Evolutionary conservation across 192 early-diverging fungal genomes (phyloP).

Genomic region (Funneliformis geosporum): DNA sequence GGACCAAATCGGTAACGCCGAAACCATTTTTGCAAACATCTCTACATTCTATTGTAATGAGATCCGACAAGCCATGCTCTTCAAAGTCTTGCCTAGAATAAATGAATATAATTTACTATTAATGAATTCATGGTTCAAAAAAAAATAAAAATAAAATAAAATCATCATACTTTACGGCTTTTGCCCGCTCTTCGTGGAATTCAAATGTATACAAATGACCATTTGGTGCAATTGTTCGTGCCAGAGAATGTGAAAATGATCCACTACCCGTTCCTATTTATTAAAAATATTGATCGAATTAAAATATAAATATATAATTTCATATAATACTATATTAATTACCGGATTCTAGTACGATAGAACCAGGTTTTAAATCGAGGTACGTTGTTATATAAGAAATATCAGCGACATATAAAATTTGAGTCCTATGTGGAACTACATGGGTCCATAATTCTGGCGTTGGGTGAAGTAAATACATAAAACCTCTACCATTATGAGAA

Average conservation of each 20-base stretch:
- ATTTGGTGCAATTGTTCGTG: conserved; percentile 79
- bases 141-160: neutral
- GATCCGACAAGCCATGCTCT: conserved; percentile 67
- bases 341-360: conserved; percentile 84
- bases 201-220: conserved; percentile 95
- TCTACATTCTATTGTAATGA: conserved; percentile 75
- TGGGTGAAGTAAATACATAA: conserved; percentile 83
- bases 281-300: neutral
- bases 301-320: neutral
- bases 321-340: conserved; percentile 16
- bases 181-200: conserved; percentile 81
- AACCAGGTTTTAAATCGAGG: conserved; percentile 85
- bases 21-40: conserved; percentile 93
- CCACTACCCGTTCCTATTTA: conserved; percentile 81
- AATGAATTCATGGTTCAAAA: neutral
- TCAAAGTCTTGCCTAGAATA: conserved; percentile 67
- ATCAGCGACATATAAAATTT: conserved; percentile 94
- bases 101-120: neutral
- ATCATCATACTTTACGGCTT: conserved; percentile 46
- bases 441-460: conserved; percentile 97
- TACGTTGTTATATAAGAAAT: conserved; percentile 86
- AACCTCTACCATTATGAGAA: conserved; percentile 65
- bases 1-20: conserved; percentile 66
- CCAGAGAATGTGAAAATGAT: conserved; percentile 97
- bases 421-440: conserved; percentile 90